phyloP scores from a whole-genome alignment of 257 asterid species.

The Paraleonurus japonicus region DNA sequence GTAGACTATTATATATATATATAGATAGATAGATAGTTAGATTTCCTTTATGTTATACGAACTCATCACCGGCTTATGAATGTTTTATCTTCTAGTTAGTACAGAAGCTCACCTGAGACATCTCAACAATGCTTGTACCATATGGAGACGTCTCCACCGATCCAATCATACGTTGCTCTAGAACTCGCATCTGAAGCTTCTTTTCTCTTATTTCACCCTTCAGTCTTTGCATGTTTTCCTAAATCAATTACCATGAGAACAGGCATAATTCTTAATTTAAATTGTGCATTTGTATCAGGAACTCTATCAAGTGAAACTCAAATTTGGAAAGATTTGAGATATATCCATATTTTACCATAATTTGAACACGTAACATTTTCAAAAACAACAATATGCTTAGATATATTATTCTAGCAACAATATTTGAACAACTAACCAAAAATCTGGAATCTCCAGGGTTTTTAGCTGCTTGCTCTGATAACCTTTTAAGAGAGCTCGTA shows the following conservation, averaged over 20 bases:
- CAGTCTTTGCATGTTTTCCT: conserved; percentile 62
- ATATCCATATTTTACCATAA: background rate
- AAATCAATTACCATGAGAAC: conserved; percentile 26
- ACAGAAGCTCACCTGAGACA: conserved; percentile 55
- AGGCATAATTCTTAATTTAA: conserved; percentile 17
- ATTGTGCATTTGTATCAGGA: background rate
- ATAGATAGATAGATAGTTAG: too few species aligned
- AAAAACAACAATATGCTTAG: background rate
- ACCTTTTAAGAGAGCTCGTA: conserved; percentile 71
- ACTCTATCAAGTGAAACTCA: background rate
- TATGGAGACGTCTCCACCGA: conserved; percentile 62
- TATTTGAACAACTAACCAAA: conserved; percentile 46
- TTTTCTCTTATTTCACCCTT: conserved; percentile 75
- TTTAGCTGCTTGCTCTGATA: conserved; percentile 58
- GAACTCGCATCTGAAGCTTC: conserved; percentile 57
- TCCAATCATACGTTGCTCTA: conserved; percentile 82
- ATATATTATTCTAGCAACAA: background rate
- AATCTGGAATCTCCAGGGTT: conserved; percentile 53
- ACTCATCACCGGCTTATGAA: background rate
- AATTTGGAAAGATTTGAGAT: background rate
- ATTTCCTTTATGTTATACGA: too few species aligned
- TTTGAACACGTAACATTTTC: background rate
- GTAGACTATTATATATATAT: too few species aligned
- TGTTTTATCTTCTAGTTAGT: background rate
- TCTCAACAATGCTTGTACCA: conserved; percentile 47